Base-by-base conservation (phyloP, 2,329 filamentous ascomycete genomes). In the Madurella mycetomatis region DNA sequence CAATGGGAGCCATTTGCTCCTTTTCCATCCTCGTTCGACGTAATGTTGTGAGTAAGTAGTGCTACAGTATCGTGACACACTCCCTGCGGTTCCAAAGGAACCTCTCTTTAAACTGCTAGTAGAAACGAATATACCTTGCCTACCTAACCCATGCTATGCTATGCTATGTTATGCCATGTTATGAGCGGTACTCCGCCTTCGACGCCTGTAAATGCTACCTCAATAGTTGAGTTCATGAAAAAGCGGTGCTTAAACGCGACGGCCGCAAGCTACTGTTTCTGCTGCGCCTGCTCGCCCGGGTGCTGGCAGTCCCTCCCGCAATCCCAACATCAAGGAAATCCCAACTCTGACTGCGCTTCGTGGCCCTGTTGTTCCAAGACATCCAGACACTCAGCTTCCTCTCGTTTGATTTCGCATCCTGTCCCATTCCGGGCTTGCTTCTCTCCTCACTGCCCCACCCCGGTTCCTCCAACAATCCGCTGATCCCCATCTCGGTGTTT, bases 311-410 rank as follows among this genome's bases (percentile, higher is more conserved):
- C 13, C 11, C 34, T 9, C 34, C 34, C 11, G 34, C 11, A 9
- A 51, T n/a, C 4, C 56, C 53, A 32, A 55, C 50, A n/a, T 58
- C 56, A 17, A 55, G 40, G 37, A 58, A 58, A 17, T 58, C 56
- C 56, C 56, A 58, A 19, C 53, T 55, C n/a, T 44, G 44, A 15
- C 37, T 46, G 9, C 41, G 52, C 37, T 45, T 18, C n/a, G 17
- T 15, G 12, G 15, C 32, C n/a, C 30, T 19, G 15, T 34, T 34
- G 1, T n/a, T 45, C 41, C 45, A 51, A 17, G 25, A n/a, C 1
- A 57, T 32, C 17, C 48, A 32, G 31, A 41, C 45, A 15, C 37
- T 39, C 43, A 17, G 8, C 16, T 25, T 17, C 2, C 34, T 37
- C n/a, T 19, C 16, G 17, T 19, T 19, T 30, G 30, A 32, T n/a